A percentile compares a stretch with the other conserved stretches of the same genome.
These are phyloP conservation scores for Bertia moriformis DNA, from an alignment of 2,329 filamentous ascomycete species.

Conservation along the genomic window DNA sequence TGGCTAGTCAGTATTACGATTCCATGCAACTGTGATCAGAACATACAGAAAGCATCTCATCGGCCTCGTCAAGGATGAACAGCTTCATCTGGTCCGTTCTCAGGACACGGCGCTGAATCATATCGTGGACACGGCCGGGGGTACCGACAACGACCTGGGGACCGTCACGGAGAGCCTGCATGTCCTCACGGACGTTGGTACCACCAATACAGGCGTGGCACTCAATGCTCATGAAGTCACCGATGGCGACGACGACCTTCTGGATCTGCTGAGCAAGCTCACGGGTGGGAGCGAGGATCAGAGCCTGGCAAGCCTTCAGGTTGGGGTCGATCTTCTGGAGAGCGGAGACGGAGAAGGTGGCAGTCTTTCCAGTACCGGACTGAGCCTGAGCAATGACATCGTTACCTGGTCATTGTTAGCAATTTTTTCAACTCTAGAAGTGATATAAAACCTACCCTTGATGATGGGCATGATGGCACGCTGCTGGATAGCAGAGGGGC, in stretches of 20 bases:
- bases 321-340: conserved; percentile 66
- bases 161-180: conserved; percentile 61
- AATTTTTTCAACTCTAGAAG: neutral
- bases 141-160: conserved; percentile 66
- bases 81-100: conserved; percentile 69
- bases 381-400: conserved; percentile 71
- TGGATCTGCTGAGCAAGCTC: conserved; percentile 69
- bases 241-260: conserved; percentile 65
- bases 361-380: conserved; percentile 69
- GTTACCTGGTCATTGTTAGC: conserved; percentile 40
- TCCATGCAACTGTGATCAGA: neutral
- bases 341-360: conserved; percentile 67
- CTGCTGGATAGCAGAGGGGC: conserved; percentile 67
- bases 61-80: conserved; percentile 68
- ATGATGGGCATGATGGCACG: conserved; percentile 71
- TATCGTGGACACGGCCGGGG: conserved; percentile 64
- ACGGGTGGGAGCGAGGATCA: conserved; percentile 65
- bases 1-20: neutral
- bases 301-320: conserved; percentile 63
- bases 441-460: conserved; percentile 44
- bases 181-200: conserved; percentile 64
- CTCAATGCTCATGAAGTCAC: conserved; percentile 68
- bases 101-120: conserved; percentile 64
- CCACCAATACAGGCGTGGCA: conserved; percentile 70
- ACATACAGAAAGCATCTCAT: conserved; percentile 58